Evolutionary conservation across 768 basidiomycete species (phyloP).

Genomic region (Cantharellus cinnabarinus): DNA sequence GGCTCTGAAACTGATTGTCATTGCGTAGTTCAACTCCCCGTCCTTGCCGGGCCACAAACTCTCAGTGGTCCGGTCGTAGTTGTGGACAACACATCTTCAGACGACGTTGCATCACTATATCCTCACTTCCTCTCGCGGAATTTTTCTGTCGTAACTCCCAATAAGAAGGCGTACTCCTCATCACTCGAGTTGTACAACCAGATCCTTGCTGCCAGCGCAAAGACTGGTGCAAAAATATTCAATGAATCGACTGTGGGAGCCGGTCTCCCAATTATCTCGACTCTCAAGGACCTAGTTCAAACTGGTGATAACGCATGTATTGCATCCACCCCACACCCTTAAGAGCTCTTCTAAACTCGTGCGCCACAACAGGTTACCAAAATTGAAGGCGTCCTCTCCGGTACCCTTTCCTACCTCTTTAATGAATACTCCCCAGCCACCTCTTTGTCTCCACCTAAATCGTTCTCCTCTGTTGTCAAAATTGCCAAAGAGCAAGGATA

Average conservation of each 20-base stretch:
- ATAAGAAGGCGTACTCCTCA: constrained; percentile 90
- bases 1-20: neutral
- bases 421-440: constrained; percentile 67
- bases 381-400: constrained; percentile 95
- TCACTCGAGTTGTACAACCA: constrained; percentile 41
- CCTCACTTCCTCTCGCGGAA: constrained; percentile 60
- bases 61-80: constrained; percentile 36
- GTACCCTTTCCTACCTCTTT: constrained; percentile 98
- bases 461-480: constrained; percentile 78
- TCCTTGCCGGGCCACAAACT: constrained; percentile 27
- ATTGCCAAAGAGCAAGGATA: constrained; percentile 84
- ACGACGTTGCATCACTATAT: constrained; percentile 60
- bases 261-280: constrained; percentile 78
- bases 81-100: constrained; percentile 86
- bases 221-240: constrained; percentile 44
- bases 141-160: constrained; percentile 81
- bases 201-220: constrained; percentile 39
- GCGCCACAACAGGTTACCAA: constrained; percentile 39
- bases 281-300: constrained; percentile 74
- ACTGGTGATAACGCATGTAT: constrained; percentile 72
- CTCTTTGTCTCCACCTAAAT: constrained; percentile 35
- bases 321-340: neutral
- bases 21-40: constrained; percentile 14
- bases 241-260: constrained; percentile 93
- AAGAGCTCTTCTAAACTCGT: neutral